phyloP scores from a whole-genome alignment of 345 rosid species.

The Hypericum perforatum region DNA sequence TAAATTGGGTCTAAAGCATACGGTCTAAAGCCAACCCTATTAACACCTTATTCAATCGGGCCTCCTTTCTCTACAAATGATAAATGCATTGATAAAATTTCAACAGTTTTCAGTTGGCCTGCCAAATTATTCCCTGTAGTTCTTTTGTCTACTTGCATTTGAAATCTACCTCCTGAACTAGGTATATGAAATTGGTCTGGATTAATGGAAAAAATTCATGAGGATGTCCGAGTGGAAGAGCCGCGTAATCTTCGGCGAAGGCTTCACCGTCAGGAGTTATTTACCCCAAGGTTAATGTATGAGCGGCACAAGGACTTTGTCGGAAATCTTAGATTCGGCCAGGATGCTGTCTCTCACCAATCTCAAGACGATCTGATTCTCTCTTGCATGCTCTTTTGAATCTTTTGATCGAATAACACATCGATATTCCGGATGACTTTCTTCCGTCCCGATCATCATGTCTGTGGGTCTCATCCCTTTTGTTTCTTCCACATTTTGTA shows the following conservation, averaged over 20 bases:
- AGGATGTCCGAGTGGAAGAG: slow-evolving; percentile 90
- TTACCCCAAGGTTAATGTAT: slow-evolving; percentile 80
- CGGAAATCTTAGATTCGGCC: slow-evolving; percentile 81
- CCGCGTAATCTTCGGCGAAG: slow-evolving; percentile 88
- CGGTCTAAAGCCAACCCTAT: too few species aligned
- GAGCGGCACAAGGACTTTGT: slow-evolving; percentile 76
- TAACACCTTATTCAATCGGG: too few species aligned
- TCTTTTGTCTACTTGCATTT: not conserved
- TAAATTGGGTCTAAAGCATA: too few species aligned
- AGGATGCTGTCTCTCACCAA: slow-evolving; percentile 43
- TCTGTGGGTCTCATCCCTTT: not conserved
- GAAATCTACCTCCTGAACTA: slow-evolving; percentile 12
- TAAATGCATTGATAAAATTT: not conserved
- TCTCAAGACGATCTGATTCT: slow-evolving; percentile 80
- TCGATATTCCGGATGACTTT: slow-evolving; percentile 26
- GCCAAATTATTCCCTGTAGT: too few species aligned
- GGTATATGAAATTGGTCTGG: slow-evolving; percentile 96
- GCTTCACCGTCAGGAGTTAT: slow-evolving; percentile 80
- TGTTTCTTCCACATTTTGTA: not conserved
- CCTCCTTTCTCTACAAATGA: not conserved
- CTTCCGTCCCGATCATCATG: slow-evolving; percentile 17
- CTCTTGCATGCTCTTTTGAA: too few species aligned
- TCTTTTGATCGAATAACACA: slow-evolving; percentile 38
- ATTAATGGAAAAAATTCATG: slow-evolving; percentile 89
- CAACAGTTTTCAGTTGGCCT: too few species aligned